phyloP scores from a whole-genome alignment of 1,139 yeast species.

The Yamadazyma triangularis region DNA sequence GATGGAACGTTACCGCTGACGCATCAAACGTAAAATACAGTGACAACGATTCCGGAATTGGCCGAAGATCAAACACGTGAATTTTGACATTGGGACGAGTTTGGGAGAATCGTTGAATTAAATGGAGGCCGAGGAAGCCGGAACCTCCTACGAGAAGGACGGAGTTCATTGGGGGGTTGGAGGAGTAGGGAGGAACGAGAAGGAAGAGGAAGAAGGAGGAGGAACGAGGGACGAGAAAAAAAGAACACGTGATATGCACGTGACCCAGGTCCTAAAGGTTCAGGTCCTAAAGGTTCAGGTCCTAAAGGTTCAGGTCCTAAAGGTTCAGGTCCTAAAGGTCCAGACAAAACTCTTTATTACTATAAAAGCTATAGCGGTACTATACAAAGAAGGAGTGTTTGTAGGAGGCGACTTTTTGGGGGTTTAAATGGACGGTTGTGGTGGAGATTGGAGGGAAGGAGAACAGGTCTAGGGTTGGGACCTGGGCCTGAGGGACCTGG shows the following conservation, averaged over 20 bases:
- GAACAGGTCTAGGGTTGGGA: neutral
- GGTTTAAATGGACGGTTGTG: neutral
- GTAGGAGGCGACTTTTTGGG: neutral
- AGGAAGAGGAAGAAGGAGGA: neutral
- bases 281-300: too few species aligned
- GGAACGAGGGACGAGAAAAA: neutral
- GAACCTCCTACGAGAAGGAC: constrained; percentile 90
- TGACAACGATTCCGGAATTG: constrained; percentile 68
- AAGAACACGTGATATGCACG: too few species aligned
- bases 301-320: too few species aligned
- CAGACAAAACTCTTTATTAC: neutral
- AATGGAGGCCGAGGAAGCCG: constrained; percentile 90
- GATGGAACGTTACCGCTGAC: constrained; percentile 50
- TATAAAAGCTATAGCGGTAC: neutral
- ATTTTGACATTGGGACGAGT: constrained; percentile 66
- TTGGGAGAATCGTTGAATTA: constrained; percentile 77
- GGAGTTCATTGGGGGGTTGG: constrained; percentile 49
- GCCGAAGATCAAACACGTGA: constrained; percentile 88
- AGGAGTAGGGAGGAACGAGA: too few species aligned
- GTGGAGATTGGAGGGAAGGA: neutral
- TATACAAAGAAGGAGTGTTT: too few species aligned
- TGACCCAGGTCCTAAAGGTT: too few species aligned
- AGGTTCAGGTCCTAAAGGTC: too few species aligned
- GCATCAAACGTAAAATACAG: constrained; percentile 72
- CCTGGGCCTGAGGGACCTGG: neutral